phyloP scores from a whole-genome alignment of 495 filamentous ascomycete genomes.

The Xylaria nigripes region DNA sequence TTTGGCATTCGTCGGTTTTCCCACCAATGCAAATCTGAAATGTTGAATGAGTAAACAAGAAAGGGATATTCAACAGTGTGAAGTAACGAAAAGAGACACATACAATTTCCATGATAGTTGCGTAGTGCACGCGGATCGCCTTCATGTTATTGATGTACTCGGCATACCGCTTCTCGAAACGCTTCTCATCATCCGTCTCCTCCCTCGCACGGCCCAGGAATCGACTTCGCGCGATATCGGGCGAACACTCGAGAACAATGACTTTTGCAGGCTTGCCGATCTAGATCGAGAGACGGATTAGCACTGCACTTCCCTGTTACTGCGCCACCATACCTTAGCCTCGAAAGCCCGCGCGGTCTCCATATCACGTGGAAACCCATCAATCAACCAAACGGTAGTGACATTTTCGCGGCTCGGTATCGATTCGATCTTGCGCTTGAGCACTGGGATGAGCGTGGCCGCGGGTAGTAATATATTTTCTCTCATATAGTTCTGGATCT shows the following conservation, averaged over 20 bases:
- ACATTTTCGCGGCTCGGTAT: not conserved
- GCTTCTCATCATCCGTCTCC: slow-evolving; percentile 6
- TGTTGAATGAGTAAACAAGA: not conserved
- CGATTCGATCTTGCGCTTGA: slow-evolving; percentile 16
- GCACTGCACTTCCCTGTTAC: not conserved
- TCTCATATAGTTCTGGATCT: slow-evolving; percentile 16
- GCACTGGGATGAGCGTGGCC: slow-evolving; percentile 15
- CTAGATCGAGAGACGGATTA: slow-evolving; percentile 5
- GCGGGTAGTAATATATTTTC: slow-evolving; percentile 22
- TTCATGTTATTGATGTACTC: slow-evolving; percentile 20
- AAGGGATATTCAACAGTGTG: not conserved
- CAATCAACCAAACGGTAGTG: slow-evolving; percentile 19
- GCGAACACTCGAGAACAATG: slow-evolving; percentile 14
- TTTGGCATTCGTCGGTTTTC: not conserved
- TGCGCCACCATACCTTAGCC: slow-evolving; percentile 10
- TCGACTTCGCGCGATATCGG: slow-evolving; percentile 6
- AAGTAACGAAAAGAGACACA: not conserved
- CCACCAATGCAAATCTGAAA: not conserved
- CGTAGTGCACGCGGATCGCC: slow-evolving; percentile 9
- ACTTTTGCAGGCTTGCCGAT: slow-evolving; percentile 15
- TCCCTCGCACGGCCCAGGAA: slow-evolving; percentile 11
- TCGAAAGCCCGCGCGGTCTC: slow-evolving; percentile 27
- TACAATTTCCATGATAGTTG: not conserved
- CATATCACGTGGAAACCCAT: slow-evolving; percentile 33
- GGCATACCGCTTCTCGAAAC: slow-evolving; percentile 14